These are phyloP conservation scores for Trametes pubescens DNA, from an alignment of 1,284 basidiomycete genomes.

Conservation along the genomic window DNA sequence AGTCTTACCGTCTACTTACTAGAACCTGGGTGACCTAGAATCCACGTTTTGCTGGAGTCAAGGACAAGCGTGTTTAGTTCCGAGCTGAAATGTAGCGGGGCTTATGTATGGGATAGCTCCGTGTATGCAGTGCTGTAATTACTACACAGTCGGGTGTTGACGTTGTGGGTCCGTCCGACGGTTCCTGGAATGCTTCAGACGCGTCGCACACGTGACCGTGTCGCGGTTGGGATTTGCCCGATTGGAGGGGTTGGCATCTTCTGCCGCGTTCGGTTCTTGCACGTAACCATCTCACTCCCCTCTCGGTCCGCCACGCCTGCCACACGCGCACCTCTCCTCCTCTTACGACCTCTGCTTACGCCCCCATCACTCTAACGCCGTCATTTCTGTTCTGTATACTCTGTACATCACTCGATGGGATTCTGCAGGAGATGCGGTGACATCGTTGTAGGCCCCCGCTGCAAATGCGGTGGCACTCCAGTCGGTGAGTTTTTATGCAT, in stretches of 20 bases:
- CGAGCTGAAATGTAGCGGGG: neutral
- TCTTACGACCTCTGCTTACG: slow-evolving; percentile 18
- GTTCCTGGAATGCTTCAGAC: slow-evolving; percentile 4
- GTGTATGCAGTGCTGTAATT: too few relatives aligned
- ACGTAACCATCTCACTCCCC: slow-evolving; percentile 7
- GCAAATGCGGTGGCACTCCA: slow-evolving; percentile 78
- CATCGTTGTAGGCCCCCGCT: slow-evolving; percentile 72
- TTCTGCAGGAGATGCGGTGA: slow-evolving; percentile 85
- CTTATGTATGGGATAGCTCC: neutral
- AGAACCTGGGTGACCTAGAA: neutral
- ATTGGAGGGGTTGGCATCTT: slow-evolving; percentile 15
- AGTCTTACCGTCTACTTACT: neutral
- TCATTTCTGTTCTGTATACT: slow-evolving; percentile 13
- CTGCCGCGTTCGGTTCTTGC: slow-evolving; percentile 3
- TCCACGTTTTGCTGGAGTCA: neutral
- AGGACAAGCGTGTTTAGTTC: neutral
- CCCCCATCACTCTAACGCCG: slow-evolving; percentile 10
- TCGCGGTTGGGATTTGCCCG: slow-evolving; percentile 27
- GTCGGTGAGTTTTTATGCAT: slow-evolving; percentile 60
- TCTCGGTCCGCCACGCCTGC: neutral
- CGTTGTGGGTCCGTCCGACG: too few relatives aligned
- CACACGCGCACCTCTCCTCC: slow-evolving; percentile 1
- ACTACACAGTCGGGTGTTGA: too few relatives aligned
- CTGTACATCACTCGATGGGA: slow-evolving; percentile 58
- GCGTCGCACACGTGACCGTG: slow-evolving; percentile 37